Base-by-base conservation (phyloP, 2,329 filamentous ascomycete genomes). In the Chrysoporthe austroafricana region DNA sequence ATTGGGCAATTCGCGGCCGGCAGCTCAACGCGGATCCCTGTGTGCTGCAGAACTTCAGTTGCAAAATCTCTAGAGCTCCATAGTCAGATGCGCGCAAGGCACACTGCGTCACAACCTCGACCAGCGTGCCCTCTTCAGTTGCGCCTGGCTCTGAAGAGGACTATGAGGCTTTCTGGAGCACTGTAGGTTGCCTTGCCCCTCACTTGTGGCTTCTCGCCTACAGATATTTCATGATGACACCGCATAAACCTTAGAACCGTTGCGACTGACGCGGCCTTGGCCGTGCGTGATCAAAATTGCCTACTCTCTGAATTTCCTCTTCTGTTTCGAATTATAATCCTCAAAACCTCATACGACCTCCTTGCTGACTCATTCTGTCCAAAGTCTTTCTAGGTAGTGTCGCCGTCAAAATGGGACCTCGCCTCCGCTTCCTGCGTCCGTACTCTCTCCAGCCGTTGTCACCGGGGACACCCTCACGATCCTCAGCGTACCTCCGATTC, bases 391-490 rank as follows among this genome's bases (percentile, higher is more conserved):
- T 2, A 52, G 39, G 62, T 64, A 54, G 6, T 42, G 21, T 21
- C 32, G 36, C 69, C 79, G 87, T 86, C 83, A 84, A 76, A 68
- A 77, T 74, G 75, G 75, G 73, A 62, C 74, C 76, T 66, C 77
- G 78, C 72, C 80, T 86, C 69, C 81, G 78, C 52, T 86, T 87
- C 72, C 78, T 90, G 70, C 84, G 87, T 67, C 88, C 87, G 9
- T 86, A 85, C 73, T 79, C 86, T 59, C 83, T 78, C 66, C 78
- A 79, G 72, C 76, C 79, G 62, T 74, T 81, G 66, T 74, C 75
- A 32, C 73, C 73, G 36, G 75, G 74, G 18, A 80, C 74, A 64
- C 73, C 78, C 58, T 36, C 68, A 43, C 34, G 46, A 43, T 58
- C 59, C 60, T 66, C 66, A 34, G 80, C 80, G 11, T 83, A 86